phyloP scores from a whole-genome alignment of 106 monocot species.

The Cymbidium sinense region DNA sequence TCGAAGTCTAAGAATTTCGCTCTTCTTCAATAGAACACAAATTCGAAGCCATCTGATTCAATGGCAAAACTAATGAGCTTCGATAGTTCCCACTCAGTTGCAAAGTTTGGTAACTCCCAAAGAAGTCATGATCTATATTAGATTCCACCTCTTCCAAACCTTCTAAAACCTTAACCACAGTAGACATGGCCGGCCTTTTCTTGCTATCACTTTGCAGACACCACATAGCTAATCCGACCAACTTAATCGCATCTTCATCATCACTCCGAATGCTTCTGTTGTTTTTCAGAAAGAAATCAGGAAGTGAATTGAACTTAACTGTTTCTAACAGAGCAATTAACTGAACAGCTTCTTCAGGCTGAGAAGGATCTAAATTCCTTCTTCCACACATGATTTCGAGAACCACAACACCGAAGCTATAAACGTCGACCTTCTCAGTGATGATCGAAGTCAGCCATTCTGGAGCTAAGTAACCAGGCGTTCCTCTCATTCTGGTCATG shows the following conservation, averaged over 20 bases:
- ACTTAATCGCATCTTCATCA: neutral
- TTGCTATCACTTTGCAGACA: slow-evolving; percentile 9
- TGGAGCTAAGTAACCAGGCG: slow-evolving; percentile 16
- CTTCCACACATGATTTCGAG: slow-evolving; percentile 15
- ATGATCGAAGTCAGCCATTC: slow-evolving; percentile 15
- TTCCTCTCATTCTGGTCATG: slow-evolving; percentile 21
- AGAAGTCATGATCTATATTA: slow-evolving; percentile 3
- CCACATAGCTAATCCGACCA: slow-evolving; percentile 6
- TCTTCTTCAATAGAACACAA: too few relatives aligned
- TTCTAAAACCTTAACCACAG: slow-evolving; percentile 9
- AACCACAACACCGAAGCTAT: slow-evolving; percentile 16
- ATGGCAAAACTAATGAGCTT: too few relatives aligned
- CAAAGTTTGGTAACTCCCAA: neutral
- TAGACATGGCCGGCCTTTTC: slow-evolving; percentile 2
- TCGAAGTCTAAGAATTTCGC: too few relatives aligned
- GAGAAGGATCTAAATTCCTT: slow-evolving; percentile 6
- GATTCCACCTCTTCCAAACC: slow-evolving; percentile 5
- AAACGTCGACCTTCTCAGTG: slow-evolving; percentile 17
- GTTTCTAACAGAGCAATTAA: slow-evolving; percentile 2
- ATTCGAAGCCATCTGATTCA: too few relatives aligned
- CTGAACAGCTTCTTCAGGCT: slow-evolving; percentile 9
- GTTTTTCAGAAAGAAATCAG: neutral
- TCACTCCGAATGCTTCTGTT: neutral
- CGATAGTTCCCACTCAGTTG: neutral
- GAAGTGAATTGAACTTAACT: neutral